Base-by-base conservation (phyloP, 306 rosid genomes). In the Inga laurina region DNA sequence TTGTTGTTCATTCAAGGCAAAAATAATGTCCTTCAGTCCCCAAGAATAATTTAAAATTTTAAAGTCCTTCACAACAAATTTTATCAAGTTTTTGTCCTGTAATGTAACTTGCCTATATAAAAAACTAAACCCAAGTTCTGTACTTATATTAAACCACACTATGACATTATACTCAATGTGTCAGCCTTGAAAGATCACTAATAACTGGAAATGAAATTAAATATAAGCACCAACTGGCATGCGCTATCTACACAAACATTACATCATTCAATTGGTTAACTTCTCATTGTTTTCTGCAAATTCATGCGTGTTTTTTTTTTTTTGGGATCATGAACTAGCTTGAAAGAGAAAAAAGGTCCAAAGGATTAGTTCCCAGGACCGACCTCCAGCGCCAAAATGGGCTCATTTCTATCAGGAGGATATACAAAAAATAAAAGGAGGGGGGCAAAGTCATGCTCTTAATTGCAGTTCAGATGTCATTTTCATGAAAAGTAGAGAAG, bases 281-380 rank as follows among this genome's bases (percentile, higher is more conserved):
- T 66, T 83, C 74, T 84, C 81, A 77, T 72, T 73, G 84, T 70
- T 61, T 85, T 56, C 89, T 76, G 37, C 14, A 24, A 24, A 11
- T 27, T 11, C 37, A 62, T 8, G 7, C 18, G 30, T 27, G 30
- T 78, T 77, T 73, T 44, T 35, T 19, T 71, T 30, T 64, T 71
- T 78, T 16, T 19, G 4, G 64, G 8, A 57, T 57, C 12, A 57
- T 8, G 1, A 57, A 57, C 11, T 8, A 21, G 27, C 64, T 57
- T n/a, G 64, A 57, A 57, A 57, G 30, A 57, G 64, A 57, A 8
- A 21, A 21, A 57, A 57, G 30, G 24, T n/a, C 11, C 30, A 57
- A 57, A 57, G 4, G 11, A 56, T 19, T 56, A 21, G 64, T 56
- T 56, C 11, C 64, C 10, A 56, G 11, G 27, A 12, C 0, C 64